A percentile compares a stretch with the other conserved stretches of the same genome.
phyloP scores from a whole-genome alignment of 768 basidiomycete genomes.

The Termitomyces heimii region DNA sequence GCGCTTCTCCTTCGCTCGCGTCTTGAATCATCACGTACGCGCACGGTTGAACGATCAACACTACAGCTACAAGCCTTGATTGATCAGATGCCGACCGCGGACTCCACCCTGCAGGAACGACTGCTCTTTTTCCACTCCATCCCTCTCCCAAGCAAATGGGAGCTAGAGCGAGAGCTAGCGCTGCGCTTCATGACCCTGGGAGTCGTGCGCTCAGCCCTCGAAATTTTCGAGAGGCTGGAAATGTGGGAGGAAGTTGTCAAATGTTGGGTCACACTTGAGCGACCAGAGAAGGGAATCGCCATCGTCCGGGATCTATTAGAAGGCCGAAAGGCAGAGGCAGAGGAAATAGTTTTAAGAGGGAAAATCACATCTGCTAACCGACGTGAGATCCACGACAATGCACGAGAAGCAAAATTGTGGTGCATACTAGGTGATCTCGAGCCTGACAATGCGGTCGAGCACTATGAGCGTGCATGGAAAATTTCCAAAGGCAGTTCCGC shows the following conservation, averaged over 20 bases:
- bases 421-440: conserved; percentile 94
- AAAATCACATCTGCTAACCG: conserved; percentile 41
- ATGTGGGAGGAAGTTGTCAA: conserved; percentile 98
- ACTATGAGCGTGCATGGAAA: conserved; percentile 83
- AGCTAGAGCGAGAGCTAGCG: conserved; percentile 88
- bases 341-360: conserved; percentile 56
- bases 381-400: conserved; percentile 46
- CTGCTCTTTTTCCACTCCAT: conserved; percentile 77
- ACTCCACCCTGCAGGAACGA: conserved; percentile 69
- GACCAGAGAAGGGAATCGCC: conserved; percentile 66
- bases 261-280: conserved; percentile 81
- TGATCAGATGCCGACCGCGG: conserved; percentile 92
- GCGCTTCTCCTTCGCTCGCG: conserved; percentile 90
- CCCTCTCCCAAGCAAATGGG: conserved; percentile 87
- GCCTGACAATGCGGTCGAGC: conserved; percentile 56
- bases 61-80: conserved; percentile 93
- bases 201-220: conserved; percentile 84
- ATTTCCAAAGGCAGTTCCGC: conserved; percentile 78
- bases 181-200: conserved; percentile 78
- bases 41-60: conserved; percentile 89
- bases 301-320: conserved; percentile 85
- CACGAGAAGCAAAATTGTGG: conserved; percentile 88
- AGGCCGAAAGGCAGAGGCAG: conserved; percentile 80
- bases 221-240: conserved; percentile 90
- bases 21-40: conserved; percentile 80